Base-by-base conservation (phyloP, 2,329 filamentous ascomycete species). In the Colletotrichum sp. region DNA sequence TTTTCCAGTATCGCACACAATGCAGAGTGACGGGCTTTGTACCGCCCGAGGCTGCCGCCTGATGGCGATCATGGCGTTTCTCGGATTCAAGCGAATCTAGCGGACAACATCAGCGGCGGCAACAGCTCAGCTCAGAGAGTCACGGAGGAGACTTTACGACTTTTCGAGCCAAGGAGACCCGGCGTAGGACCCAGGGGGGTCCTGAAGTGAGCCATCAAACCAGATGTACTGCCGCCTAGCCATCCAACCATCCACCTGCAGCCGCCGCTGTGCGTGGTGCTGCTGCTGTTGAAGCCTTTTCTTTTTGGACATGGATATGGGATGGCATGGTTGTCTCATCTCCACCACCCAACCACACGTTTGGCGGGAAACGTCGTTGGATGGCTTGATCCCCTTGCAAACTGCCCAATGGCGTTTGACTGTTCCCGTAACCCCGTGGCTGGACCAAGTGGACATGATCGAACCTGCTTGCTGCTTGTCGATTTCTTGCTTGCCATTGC, bases 321-420 rank as follows among this genome's bases (percentile, higher is more conserved):
- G 26, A 70, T 63, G 68, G 70, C 48, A 57, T 73, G 64, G 70
- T 34, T 75, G 73, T 75, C 73, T 75, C 73, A 73, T 75, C 70
- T 69, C 73, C 73, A 73, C 73, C 26, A 65, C 59, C 59, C 36
- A 69, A 75, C 70, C 70, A 60, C 73, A 52, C 32, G 34, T 60
- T 65, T 69, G 70, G 64, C 22, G 65, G 71, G 69, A 60, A 70
- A 73, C 34, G 59, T 71, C 32, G 36, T 52, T 71, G 28, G 68
- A 63, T 71, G 68, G 68, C 67, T 34, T 68, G 55, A 16, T 75
- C n/a, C 64, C 44, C 64, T 62, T 48, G 63, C 48, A 65, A 60
- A 24, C 57, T 28, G 44, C 32, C 64, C 34, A 32, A 73, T 65
- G 73, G 73, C 73, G 44, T 75, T 75, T 59, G 63, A 73, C 48